Evolutionary conservation across 2,329 filamentous ascomycete genomes (phyloP), one percentile per base, ranked within the genome.

Genomic region (Sporothrix dimorphospora): DNA sequence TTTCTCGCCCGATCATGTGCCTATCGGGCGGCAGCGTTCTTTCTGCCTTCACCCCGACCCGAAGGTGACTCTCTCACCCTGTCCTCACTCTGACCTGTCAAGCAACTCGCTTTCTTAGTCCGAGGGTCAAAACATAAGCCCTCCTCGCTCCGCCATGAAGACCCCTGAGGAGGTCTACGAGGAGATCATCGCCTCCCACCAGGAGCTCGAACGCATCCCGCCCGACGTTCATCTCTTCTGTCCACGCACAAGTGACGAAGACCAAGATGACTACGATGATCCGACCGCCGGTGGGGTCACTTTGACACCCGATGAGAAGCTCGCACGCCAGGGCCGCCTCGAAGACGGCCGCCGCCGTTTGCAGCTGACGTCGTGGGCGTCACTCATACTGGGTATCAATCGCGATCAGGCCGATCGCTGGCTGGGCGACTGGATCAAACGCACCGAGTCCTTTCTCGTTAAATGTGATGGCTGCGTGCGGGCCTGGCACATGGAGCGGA

Each of bases 401-500:
- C 85, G 87, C 66, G 87, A 89, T 65, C 85, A 88, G 68, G 87
- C 88, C 3, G 87, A 87, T 38, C 83, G 85, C 73, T 87, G 91
- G 81, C 83, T 90, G 55, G 82, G 85, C 16, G 86, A 88, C 74
- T 91, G 93, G 77, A 85, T 83, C 69, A 77, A 81, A 5, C 85
- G 86, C 24, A 83, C 92, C 24, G 87, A 91, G 74, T 79, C 82
- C 12, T 86, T 87, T 51, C 83, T 94, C 30, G 87, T 84, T 72
- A 84, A 82, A 72, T 94, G 92, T 80, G 88, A 93, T 70, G 85
- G 87, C 69, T 94, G 92, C 78, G 90, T 92, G 69, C 85, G 89
- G 74, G 90, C 90, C 76, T 94, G 92, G 87, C 92, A 94, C 79
- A 89, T 89, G 78, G 87, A 86, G 40, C 90, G 92, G 74, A 87